Evolutionary conservation across 2,329 filamentous ascomycete genomes (phyloP).

Genomic region (Colletotrichum sp.): DNA sequence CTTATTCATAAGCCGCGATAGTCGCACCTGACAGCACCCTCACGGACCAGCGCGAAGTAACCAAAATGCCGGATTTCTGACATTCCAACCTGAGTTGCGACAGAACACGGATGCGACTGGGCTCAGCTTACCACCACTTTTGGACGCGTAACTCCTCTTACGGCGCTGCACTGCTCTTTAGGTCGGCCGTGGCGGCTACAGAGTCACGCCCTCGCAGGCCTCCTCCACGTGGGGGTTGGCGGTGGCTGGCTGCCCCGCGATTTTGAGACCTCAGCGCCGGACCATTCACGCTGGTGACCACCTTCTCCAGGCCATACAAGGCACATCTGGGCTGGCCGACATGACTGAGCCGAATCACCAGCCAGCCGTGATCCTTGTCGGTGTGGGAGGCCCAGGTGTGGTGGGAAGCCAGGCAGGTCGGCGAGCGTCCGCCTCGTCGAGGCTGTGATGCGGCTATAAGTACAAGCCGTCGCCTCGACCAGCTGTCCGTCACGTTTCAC

Average conservation of each 20-base stretch:
- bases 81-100: background rate
- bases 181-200: background rate
- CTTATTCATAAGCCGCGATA: slow-evolving; percentile 22
- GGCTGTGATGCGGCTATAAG: slow-evolving; percentile 10
- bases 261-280: slow-evolving; percentile 22
- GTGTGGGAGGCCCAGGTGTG: slow-evolving; percentile 7
- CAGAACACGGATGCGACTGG: background rate
- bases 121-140: slow-evolving; percentile 15
- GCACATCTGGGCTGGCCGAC: slow-evolving; percentile 23
- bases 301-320: slow-evolving; percentile 27
- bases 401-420: background rate
- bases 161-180: background rate
- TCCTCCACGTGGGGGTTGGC: slow-evolving; percentile 24
- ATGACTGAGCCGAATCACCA: slow-evolving; percentile 15
- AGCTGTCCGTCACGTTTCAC: background rate
- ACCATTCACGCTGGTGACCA: slow-evolving; percentile 27
- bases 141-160: background rate
- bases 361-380: background rate
- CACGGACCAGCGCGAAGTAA: slow-evolving; percentile 13
- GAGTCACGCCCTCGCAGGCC: slow-evolving; percentile 16
- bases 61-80: slow-evolving; percentile 10
- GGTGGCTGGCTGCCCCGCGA: slow-evolving; percentile 19
- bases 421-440: background rate
- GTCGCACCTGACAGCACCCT: slow-evolving; percentile 17
- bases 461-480: background rate